Base-by-base conservation (phyloP, 495 filamentous ascomycete species). In the Aspergillus bridgeri region DNA sequence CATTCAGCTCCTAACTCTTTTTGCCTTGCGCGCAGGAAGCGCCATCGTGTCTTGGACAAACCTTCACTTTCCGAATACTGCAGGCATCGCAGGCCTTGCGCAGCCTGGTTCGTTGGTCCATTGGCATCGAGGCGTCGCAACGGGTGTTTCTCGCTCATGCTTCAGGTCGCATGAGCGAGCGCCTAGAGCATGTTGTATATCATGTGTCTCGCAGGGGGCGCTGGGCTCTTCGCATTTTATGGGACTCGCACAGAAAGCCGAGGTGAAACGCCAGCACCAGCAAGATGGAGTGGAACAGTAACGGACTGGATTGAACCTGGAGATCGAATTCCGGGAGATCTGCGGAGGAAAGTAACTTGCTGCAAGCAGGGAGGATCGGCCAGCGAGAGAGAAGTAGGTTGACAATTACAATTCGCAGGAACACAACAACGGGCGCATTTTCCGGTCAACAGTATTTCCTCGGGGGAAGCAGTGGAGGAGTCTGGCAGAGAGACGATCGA, bases 21-120 rank as follows among this genome's bases (percentile, higher is more conserved):
- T 23, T 50, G 46, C 44, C 59, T 43, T 3, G 54, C 21, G 20
- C 33, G 58, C 43, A 49, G 57, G 19, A 46, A 23, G 5, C 22
- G 11, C 25, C 15, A n/a, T 9, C 17, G 42, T 18, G 33, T 13
- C 27, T 52, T 22, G 4, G 27, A 64, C 60, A 44, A 68, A 91
- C 89, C 83, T 93, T 94, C 24, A 94, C 89, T 66, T 94, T 94
- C 29, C 90, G 85, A 61, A 87, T 83, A 63, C 87, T 91, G 70
- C 90, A 94, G 73, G 87, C 86, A 70, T 94, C 90, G 69, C 90
- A 94, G 20, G 90, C 90, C 66, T 90, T 89, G 46, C 86, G 84
- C 53, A 92, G 75, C 53, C 90, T 71, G 42, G 70, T 74, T 69
- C 73, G 73, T 51, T 61, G 60, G 65, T 77, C 74, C 76, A 79